A percentile compares a stretch with the other conserved stretches of the same genome.
These are phyloP conservation scores for Sporothrix pallida DNA, from an alignment of 2,329 filamentous ascomycete species.

Conservation along the genomic window DNA sequence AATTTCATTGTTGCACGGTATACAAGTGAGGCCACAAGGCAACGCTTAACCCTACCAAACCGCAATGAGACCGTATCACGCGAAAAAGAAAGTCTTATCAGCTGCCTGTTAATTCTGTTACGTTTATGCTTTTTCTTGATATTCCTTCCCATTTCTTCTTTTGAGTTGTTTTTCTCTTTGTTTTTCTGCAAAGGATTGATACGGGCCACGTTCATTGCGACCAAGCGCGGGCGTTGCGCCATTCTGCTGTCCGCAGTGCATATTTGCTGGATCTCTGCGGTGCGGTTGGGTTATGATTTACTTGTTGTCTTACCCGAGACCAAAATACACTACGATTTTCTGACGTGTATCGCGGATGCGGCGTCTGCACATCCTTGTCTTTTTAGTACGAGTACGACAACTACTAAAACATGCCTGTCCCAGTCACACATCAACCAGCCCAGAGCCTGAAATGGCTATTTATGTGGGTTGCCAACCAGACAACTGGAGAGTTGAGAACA, in stretches of 20 bases:
- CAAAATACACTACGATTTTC: background rate
- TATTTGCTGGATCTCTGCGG: background rate
- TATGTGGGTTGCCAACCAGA: background rate
- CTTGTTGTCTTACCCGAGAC: conserved; percentile 6
- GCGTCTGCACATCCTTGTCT: conserved; percentile 6
- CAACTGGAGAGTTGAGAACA: background rate
- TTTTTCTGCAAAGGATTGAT: background rate
- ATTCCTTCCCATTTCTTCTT: background rate
- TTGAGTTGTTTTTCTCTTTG: no score
- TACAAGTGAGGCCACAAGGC: background rate
- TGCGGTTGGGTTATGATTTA: background rate
- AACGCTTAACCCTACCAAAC: background rate
- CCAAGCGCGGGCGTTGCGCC: background rate
- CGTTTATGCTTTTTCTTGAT: background rate
- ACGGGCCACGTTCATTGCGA: background rate
- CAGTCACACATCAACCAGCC: background rate
- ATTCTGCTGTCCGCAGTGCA: background rate
- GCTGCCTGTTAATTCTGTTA: background rate
- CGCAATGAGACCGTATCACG: background rate
- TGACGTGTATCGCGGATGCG: conserved; percentile 8
- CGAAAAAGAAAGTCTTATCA: background rate
- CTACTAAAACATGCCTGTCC: background rate
- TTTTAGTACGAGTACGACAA: conserved; percentile 2
- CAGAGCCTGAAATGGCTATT: background rate
- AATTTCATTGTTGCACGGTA: background rate